These are phyloP conservation scores for Rosa multiflora DNA, from an alignment of 306 rosid species.

Conservation along the genomic window DNA sequence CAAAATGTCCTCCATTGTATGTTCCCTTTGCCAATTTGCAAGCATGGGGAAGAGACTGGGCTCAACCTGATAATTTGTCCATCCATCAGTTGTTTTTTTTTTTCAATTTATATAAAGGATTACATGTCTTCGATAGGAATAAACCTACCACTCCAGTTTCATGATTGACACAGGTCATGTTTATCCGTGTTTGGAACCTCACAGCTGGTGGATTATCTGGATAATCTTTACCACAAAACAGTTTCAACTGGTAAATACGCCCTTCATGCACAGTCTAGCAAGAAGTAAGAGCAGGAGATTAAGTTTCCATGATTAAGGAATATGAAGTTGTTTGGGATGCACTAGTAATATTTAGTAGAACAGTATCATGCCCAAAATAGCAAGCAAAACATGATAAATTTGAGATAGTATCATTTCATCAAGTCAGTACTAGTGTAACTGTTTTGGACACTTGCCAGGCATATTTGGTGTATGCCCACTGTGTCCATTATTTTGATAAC, in stretches of 20 bases:
- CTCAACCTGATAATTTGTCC: constrained; percentile 66
- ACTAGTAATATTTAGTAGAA: not conserved
- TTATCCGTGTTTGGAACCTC: constrained; percentile 87
- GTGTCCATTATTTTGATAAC: not conserved
- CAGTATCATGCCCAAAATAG: not conserved
- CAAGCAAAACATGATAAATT: not conserved
- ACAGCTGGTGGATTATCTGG: constrained; percentile 93
- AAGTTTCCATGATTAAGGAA: constrained; percentile 5
- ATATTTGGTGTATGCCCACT: not conserved
- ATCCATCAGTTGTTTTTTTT: constrained; percentile 27
- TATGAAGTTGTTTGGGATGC: not conserved
- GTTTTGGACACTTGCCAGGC: constrained; percentile 1
- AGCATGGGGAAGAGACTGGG: constrained; percentile 91
- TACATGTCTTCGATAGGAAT: constrained; percentile 13
- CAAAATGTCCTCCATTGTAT: constrained; percentile 87
- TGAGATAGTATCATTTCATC: not conserved
- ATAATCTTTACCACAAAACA: constrained; percentile 89
- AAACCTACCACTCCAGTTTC: constrained; percentile 87
- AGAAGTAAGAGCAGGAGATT: constrained; percentile 32
- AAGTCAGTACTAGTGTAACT: constrained; percentile 1
- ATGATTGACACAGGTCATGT: constrained; percentile 87
- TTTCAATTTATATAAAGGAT: constrained; percentile 16
- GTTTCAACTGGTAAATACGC: constrained; percentile 84
- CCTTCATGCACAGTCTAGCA: constrained; percentile 95
- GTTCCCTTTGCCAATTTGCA: constrained; percentile 87